These are phyloP conservation scores for Diaporthe humulicola DNA, from an alignment of 2,329 filamentous ascomycete genomes.

Conservation along the genomic window DNA sequence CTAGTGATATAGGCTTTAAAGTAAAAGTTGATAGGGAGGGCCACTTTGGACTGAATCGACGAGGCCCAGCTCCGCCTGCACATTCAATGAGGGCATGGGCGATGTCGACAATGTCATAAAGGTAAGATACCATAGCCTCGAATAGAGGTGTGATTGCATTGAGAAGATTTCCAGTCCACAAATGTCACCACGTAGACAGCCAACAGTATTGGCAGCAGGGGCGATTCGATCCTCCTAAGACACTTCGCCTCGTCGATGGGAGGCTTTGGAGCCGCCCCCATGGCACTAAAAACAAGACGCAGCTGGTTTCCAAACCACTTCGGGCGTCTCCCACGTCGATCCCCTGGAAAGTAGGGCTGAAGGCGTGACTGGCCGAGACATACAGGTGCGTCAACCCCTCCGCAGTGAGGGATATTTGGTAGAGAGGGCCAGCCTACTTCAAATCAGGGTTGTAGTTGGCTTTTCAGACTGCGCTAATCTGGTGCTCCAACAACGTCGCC, in stretches of 20 bases:
- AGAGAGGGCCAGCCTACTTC: background rate
- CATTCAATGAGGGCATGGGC: background rate
- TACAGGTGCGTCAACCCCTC: background rate
- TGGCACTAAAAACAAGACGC: background rate
- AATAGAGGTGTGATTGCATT: background rate
- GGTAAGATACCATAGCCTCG: background rate
- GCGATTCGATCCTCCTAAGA: background rate
- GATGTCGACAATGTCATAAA: background rate
- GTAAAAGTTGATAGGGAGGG: background rate
- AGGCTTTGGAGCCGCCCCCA: background rate
- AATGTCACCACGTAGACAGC: background rate
- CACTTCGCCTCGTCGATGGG: background rate
- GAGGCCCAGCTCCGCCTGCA: background rate
- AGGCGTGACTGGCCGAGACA: background rate
- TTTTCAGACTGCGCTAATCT: background rate
- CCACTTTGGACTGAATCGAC: background rate
- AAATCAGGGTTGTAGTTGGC: background rate
- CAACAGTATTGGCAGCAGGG: background rate
- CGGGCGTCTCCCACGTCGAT: background rate
- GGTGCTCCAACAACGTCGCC: too few species aligned
- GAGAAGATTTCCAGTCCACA: background rate
- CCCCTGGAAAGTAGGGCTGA: background rate
- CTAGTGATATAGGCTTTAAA: too few species aligned
- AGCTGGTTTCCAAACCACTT: background rate
- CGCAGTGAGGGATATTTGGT: background rate